Conservation (phyloP, 1,139 yeast genomes). For the Lodderomyces parapsilosis region DNA sequence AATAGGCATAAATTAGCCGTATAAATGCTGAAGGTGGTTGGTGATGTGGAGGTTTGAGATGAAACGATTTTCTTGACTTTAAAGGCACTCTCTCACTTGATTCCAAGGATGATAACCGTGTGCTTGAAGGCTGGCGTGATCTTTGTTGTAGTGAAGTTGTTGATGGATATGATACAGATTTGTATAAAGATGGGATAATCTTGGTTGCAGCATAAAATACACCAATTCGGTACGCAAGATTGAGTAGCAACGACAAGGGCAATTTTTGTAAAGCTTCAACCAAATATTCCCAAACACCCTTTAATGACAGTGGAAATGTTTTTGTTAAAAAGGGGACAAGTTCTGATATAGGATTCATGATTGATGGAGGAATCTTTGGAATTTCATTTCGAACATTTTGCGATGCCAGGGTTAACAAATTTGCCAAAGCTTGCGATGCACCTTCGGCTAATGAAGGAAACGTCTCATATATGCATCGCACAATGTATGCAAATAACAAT, state of each 20-base stretch:
- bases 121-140: slow-evolving; percentile 15
- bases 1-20: slow-evolving; percentile 74
- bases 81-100: slow-evolving; percentile 4
- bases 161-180: slow-evolving; percentile 35
- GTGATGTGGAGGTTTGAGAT: slow-evolving; percentile 20
- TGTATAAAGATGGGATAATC: slow-evolving; percentile 76
- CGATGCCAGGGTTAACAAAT: slow-evolving; percentile 39
- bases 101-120: background rate
- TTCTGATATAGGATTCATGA: slow-evolving; percentile 38
- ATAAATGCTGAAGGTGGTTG: slow-evolving; percentile 47
- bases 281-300: slow-evolving; percentile 69
- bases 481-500: slow-evolving; percentile 82
- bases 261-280: slow-evolving; percentile 69
- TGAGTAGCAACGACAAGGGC: slow-evolving; percentile 77
- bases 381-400: slow-evolving; percentile 37
- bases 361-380: slow-evolving; percentile 40
- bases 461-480: slow-evolving; percentile 86
- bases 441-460: slow-evolving; percentile 75
- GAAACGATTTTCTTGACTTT: slow-evolving; percentile 13
- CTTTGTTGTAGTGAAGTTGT: slow-evolving; percentile 27
- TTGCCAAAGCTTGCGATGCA: slow-evolving; percentile 40
- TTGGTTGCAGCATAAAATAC: slow-evolving; percentile 93
- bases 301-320: slow-evolving; percentile 56
- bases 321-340: slow-evolving; percentile 49
- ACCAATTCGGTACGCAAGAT: slow-evolving; percentile 78